Evolutionary conservation across 495 filamentous ascomycete species (phyloP).

Genomic region (Glonium stellatum): DNA sequence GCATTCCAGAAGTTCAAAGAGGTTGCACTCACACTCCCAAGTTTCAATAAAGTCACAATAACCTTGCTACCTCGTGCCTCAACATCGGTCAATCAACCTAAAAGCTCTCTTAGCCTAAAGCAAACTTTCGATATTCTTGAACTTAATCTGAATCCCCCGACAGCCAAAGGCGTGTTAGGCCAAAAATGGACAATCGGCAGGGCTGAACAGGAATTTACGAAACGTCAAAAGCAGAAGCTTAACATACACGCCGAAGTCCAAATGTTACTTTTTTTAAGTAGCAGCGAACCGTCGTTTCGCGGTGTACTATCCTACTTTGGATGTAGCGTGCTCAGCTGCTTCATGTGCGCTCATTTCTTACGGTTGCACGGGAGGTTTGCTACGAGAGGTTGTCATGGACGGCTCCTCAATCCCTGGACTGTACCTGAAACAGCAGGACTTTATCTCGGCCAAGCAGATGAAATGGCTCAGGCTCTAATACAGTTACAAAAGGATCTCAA

Average conservation of each 20-base stretch:
- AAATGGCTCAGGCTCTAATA: background rate
- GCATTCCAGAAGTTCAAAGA: slow-evolving; percentile 9
- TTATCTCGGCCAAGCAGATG: background rate
- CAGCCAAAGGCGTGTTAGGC: background rate
- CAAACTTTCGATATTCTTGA: slow-evolving; percentile 7
- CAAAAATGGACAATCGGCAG: slow-evolving; percentile 2
- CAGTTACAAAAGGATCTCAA: slow-evolving; percentile 3
- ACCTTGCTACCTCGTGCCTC: background rate
- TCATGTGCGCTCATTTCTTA: slow-evolving; percentile 5
- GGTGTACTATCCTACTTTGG: slow-evolving; percentile 7
- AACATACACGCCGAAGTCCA: slow-evolving; percentile 13
- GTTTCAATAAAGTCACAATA: slow-evolving; percentile 9
- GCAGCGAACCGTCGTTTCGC: background rate
- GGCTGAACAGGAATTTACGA: slow-evolving; percentile 6
- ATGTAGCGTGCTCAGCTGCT: slow-evolving; percentile 12
- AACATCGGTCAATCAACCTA: background rate
- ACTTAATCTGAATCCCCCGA: background rate
- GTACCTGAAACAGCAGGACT: slow-evolving; percentile 2
- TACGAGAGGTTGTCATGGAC: slow-evolving; percentile 8
- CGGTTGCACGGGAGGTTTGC: slow-evolving; percentile 7
- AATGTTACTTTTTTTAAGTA: slow-evolving; percentile 3
- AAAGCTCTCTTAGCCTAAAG: slow-evolving; percentile 5
- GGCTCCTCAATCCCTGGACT: slow-evolving; percentile 11
- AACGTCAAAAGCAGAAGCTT: slow-evolving; percentile 9
- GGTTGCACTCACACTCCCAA: slow-evolving; percentile 6